A percentile compares a stretch with the other conserved stretches of the same genome.
Evolutionary conservation across 352 stramenopile genomes (phyloP).

Genomic region (Globisporangium cederbergense): DNA sequence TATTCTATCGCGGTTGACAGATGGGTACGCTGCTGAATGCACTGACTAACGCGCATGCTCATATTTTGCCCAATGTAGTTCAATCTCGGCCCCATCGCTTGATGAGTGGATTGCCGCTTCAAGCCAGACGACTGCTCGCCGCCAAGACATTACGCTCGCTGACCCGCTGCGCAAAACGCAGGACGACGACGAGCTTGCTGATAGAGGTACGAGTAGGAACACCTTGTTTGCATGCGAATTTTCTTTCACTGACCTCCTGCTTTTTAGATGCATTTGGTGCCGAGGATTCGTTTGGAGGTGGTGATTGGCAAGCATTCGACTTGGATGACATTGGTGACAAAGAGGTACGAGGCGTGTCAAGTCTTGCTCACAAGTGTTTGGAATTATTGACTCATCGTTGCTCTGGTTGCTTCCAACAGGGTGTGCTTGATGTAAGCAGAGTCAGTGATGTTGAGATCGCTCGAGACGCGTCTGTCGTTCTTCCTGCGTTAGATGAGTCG

Average conservation of each 20-base stretch:
- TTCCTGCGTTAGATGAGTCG: constrained; percentile 57
- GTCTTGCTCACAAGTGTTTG: background rate
- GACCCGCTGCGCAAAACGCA: constrained; percentile 50
- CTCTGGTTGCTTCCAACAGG: constrained; percentile 7
- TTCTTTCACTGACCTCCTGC: background rate
- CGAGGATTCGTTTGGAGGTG: constrained; percentile 74
- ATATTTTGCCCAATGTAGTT: constrained; percentile 26
- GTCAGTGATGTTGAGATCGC: constrained; percentile 84
- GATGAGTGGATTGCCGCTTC: constrained; percentile 81
- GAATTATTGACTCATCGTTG: background rate
- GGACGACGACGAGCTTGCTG: constrained; percentile 47
- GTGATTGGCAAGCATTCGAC: constrained; percentile 83
- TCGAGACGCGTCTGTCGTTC: constrained; percentile 56
- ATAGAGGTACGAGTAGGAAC: constrained; percentile 37
- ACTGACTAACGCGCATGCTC: background rate
- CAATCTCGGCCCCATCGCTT: constrained; percentile 56
- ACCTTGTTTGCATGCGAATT: background rate
- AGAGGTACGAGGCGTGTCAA: constrained; percentile 17
- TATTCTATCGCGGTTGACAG: background rate
- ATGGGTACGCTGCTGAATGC: background rate
- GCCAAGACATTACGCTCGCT: constrained; percentile 84
- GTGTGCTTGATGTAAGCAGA: constrained; percentile 52
- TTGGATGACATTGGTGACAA: constrained; percentile 66
- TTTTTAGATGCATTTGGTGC: constrained; percentile 55
- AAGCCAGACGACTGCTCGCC: constrained; percentile 70